Base-by-base conservation (phyloP, 148 eudicot genomes). In the Heliamphora exappendiculata region DNA sequence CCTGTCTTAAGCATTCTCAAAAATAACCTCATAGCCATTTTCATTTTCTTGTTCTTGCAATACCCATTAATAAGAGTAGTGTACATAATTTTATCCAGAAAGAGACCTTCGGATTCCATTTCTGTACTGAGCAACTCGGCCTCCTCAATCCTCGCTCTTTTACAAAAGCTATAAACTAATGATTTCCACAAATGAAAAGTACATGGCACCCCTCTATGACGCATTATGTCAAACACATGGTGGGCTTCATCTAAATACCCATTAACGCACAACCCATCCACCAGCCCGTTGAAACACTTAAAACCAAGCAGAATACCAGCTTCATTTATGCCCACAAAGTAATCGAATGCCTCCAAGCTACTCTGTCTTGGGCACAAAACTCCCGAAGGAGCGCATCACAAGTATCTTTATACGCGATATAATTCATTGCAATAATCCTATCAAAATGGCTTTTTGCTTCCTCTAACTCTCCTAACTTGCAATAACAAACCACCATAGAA, bases 11-110 rank as follows among this genome's bases (percentile, higher is more conserved):
- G 65, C 88, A 86, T 86, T 64, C 62, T 83, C 31, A 81, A 47
- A 74, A 83, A 83, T 24, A 86, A 37, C 76, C 82, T 81, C 81
- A 79, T 81, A 34, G 86, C 86, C 88, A 79, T 83, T 71, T 83
- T 79, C 79, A 86, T 53, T 73, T 83, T 86, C 78, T 80, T 81
- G 20, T 19, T 72, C 75, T 79, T 86, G 68, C 84, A 83, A 63
- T 86, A 86, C 19, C 76, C 82, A 71, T 73, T 49, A 74, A 86
- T 81, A 4, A 86, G 74, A 74, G 51, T 63, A 24, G 88, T 83
- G 34, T 83, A 83, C 81, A 86, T 73, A 41, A 76, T 62, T 19
- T 86, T 83, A 69, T 86, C 88, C 26, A 81, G 51, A 67, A 70
- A 63, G 20, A 78, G 57, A 73, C 88, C 86, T 42, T 64, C 58